Evolutionary conservation across 306 rosid genomes (phyloP).

Genomic region (Senna siamea): DNA sequence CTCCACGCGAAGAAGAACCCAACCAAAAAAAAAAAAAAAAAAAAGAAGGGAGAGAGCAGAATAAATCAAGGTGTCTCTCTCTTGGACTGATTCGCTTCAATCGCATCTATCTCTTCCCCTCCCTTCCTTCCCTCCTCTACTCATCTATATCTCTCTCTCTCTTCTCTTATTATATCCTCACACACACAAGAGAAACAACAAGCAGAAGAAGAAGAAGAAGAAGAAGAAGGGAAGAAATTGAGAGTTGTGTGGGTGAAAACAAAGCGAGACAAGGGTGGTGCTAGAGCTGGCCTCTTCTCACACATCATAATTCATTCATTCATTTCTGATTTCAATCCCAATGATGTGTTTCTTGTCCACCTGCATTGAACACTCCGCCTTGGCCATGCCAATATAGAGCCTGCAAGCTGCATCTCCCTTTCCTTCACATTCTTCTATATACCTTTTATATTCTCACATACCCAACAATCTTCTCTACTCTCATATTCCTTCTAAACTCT

Average conservation of each 20-base stretch:
- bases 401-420: too few relatives aligned
- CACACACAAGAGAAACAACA: conserved; percentile 27
- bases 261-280: conserved; percentile 39
- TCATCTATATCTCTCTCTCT: neutral
- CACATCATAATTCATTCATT: too few relatives aligned
- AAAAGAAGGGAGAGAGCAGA: conserved; percentile 41
- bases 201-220: conserved; percentile 14
- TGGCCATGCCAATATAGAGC: neutral
- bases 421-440: too few relatives aligned
- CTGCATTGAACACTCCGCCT: conserved; percentile 69
- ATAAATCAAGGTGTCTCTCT: conserved; percentile 58
- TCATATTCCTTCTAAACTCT: conserved; percentile 3
- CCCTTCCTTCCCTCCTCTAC: conserved; percentile 16
- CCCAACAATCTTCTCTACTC: neutral
- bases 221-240: conserved; percentile 9
- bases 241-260: conserved; percentile 45
- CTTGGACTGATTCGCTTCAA: conserved; percentile 85
- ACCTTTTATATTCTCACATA: too few relatives aligned
- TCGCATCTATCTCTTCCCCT: conserved; percentile 68
- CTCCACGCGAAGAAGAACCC: conserved; percentile 54
- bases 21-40: conserved; percentile 34
- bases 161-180: conserved; percentile 16
- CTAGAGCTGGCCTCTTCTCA: conserved; percentile 31
- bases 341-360: conserved; percentile 33
- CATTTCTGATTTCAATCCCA: conserved; percentile 35